Evolutionary conservation across 176 grass and related monocot species (phyloP), one percentile per base, ranked within the genome.

Genomic region (Oryza coarctata): DNA sequence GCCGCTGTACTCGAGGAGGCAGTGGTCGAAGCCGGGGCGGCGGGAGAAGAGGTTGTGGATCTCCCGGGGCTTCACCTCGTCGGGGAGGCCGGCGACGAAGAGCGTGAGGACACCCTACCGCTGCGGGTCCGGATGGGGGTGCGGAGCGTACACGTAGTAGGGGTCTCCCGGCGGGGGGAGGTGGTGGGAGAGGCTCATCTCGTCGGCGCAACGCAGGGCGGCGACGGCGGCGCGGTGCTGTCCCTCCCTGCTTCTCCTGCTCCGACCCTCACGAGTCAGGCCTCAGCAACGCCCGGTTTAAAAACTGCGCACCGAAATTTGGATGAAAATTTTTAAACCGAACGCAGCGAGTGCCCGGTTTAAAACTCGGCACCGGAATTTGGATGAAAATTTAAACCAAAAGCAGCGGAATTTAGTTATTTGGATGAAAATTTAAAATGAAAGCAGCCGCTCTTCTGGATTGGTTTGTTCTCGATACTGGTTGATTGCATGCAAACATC

Each of bases 11-110:
- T 98, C 88, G 62, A 98, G 92, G 73, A 93, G 92, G 84, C 86
- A 98, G 78, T 90, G 92, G 65, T 95, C 90, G 90, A 98, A 98
- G 50, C 87, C 92, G 30, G 78, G 88, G 65, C 92, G 90, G 67
- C 89, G 87, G 70, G 86, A 89, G 84, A 98, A 95, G 66, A 95
- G 88, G 68, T 95, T 98, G 93, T 98, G 90, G 79, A 98, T 86
- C 82, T 98, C 92, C 20, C 89, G 90, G 23, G 93, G 90, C 73
- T 93, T 98, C 64, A 95, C 92, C 64, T 95, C 95, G 27, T 95
- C 87, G 17, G 96, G 93, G 25, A 93, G 78, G 27, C 92, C 90
- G 49, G 88, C 86, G 22, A 98, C 82, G 87, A 98, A 98, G 84
- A 98, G 88, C 22, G 90, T 95, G 60, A 87, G 83, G 23, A 95